These are phyloP conservation scores for Lentinus brumalis DNA, from an alignment of 768 basidiomycete species.

Conservation along the genomic window DNA sequence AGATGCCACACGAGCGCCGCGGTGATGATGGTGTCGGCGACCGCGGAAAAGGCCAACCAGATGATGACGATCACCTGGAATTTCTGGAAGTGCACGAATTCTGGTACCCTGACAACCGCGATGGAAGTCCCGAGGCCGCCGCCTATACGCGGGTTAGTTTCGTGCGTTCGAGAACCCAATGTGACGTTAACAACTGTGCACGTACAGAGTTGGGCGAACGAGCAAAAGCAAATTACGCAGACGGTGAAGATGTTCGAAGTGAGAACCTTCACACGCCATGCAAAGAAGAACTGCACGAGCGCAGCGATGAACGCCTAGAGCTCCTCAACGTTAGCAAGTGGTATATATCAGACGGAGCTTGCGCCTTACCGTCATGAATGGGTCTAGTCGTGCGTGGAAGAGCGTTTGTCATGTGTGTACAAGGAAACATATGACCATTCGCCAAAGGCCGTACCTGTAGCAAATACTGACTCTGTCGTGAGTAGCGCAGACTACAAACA, in stretches of 20 bases:
- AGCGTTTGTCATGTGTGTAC: too few species aligned
- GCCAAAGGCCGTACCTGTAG: too few species aligned
- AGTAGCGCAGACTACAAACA: not conserved
- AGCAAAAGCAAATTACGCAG: conserved; percentile 27
- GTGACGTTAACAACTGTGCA: not conserved
- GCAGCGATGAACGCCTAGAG: not conserved
- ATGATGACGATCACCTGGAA: conserved; percentile 38
- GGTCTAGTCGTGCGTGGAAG: conserved; percentile 34
- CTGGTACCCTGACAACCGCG: conserved; percentile 31
- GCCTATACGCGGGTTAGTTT: conserved; percentile 21
- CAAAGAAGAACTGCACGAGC: conserved; percentile 50
- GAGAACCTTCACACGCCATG: conserved; percentile 43
- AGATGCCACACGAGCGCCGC: conserved; percentile 44
- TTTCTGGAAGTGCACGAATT: conserved; percentile 36
- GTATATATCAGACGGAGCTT: too few species aligned
- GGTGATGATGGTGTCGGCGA: conserved; percentile 47
- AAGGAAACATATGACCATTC: too few species aligned
- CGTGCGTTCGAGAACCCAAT: not conserved
- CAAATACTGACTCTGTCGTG: not conserved
- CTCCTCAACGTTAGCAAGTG: not conserved
- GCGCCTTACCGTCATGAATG: conserved; percentile 42
- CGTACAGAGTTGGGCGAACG: conserved; percentile 33
- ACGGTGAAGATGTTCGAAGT: conserved; percentile 32
- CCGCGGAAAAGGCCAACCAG: conserved; percentile 45
- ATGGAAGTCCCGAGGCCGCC: conserved; percentile 38